Base-by-base conservation (phyloP, 2,329 filamentous ascomycete genomes). In the Amesomyces nigricolor region DNA sequence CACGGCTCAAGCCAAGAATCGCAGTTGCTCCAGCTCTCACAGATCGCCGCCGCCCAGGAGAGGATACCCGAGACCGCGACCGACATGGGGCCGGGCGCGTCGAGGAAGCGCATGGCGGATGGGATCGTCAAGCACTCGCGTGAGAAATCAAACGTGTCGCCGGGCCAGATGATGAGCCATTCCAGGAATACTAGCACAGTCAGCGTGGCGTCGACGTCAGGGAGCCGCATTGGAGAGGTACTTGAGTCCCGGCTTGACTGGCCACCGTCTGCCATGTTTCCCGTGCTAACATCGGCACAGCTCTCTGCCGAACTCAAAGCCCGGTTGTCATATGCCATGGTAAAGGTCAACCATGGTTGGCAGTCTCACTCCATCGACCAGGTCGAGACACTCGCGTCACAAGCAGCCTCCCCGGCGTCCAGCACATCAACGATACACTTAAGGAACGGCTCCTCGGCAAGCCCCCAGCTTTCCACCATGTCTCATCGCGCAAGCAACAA, bases 261-360 rank as follows among this genome's bases (percentile, higher is more conserved):
- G 6, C 5, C 5, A 37, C 16, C 5, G 10, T 47, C 22, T 29
- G 44, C 44, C 29, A 35, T 35, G 14, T 16, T 3, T 10, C 38
- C 30, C 3, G 6, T 59, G 53, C 64, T 68, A 55, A 69, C 59
- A 26, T 29, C 43, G 17, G 32, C 7, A 6, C 68, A 91, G 87
- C 74, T 89, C 52, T 90, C 89, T 40, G 82, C 85, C 53, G 88
- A 92, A 67, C 79, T 97, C 51, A 87, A 86, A 67, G 86, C 90
- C 49, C 87, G 90, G 64, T 79, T 97, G 29, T 89, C 90, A 6
- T 96, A 96, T 70, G 92, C 92, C 61, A 94, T 95, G 81, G 81
- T 95, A 67, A 96, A 96, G 71, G 88, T 96, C 40, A 89, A 90
- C 68, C 85, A 95, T 67, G 90, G 89, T 56, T 94, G 91, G 87